Evolutionary conservation across 306 rosid genomes (phyloP), one percentile per base, ranked within the genome.

Genomic region (Cucumis cinereus): DNA sequence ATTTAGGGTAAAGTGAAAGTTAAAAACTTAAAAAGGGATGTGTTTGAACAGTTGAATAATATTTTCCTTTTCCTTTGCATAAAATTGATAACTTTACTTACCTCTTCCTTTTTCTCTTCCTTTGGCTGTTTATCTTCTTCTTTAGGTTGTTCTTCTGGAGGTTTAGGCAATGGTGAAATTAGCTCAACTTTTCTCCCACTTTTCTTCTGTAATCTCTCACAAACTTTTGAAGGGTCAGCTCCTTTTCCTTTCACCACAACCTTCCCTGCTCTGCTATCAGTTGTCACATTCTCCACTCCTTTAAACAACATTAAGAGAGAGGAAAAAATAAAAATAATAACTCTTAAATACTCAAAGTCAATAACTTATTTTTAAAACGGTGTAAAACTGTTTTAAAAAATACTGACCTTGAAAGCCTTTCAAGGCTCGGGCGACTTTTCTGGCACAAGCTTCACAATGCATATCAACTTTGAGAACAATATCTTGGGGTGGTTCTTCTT

Each of bases 401-500:
- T 43, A 23, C 17, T 78, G 22, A 92, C 99, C 99, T 88, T 92
- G 87, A 81, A 92, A 92, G 74, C 98, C 97, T 83, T 87, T 95
- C 73, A 95, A 83, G 53, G 99, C 90, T 83, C 87, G 82, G 14
- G 98, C 96, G 54, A 88, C 91, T 89, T 95, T 95, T 81, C 96
- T 84, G 47, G 97, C 95, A 77, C 98, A 92, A 16, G 98, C 99
- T 86, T 90, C 89, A 82, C 99, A 95, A 80, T 95, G 99, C 98
- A 95, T 95, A 83, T 92, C 96, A 28, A 95, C 97, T 74, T 95
- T 95, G 76, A 95, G 89, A 0, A 95, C 89, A 69, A 95, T 95
- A 83, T 87, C 94, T 28, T 80, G 83, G 23, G 89, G 82, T 58
- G 73, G 83, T 52, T 88, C 89, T 68, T 86, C 85, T 33, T 90